These are phyloP conservation scores for Raphanus hybrid DNA, from an alignment of 441 rosid species.

Conservation along the genomic window DNA sequence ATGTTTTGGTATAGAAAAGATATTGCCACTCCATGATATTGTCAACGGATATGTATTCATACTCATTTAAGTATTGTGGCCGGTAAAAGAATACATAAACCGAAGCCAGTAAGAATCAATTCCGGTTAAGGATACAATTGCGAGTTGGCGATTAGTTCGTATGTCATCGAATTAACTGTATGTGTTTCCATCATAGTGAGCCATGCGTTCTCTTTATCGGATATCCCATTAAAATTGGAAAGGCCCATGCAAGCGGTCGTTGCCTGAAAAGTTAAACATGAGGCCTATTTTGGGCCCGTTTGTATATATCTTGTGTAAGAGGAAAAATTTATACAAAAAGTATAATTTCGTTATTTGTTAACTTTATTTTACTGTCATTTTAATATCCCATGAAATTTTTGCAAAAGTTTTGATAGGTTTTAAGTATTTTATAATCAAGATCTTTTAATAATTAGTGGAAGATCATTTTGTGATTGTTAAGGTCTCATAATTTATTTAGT, in stretches of 20 bases:
- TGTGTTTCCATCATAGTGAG: too few relatives aligned
- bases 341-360: background rate
- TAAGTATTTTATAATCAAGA: background rate
- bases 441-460: background rate
- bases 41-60: too few relatives aligned
- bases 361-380: background rate
- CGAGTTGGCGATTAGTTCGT: background rate
- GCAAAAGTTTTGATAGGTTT: background rate
- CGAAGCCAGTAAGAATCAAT: too few relatives aligned
- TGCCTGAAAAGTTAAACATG: background rate
- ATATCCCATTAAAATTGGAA: background rate
- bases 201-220: too few relatives aligned
- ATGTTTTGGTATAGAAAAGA: too few relatives aligned
- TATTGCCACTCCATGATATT: too few relatives aligned
- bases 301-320: background rate
- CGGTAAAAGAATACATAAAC: too few relatives aligned
- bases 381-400: background rate
- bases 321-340: background rate
- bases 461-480: background rate
- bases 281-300: conserved; percentile 4
- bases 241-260: background rate
- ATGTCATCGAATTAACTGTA: background rate
- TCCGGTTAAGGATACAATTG: too few relatives aligned
- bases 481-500: background rate
- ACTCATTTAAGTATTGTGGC: too few relatives aligned